Evolutionary conservation across 2,329 filamentous ascomycete genomes (phyloP).

Genomic region (Colletotrichum sp.): DNA sequence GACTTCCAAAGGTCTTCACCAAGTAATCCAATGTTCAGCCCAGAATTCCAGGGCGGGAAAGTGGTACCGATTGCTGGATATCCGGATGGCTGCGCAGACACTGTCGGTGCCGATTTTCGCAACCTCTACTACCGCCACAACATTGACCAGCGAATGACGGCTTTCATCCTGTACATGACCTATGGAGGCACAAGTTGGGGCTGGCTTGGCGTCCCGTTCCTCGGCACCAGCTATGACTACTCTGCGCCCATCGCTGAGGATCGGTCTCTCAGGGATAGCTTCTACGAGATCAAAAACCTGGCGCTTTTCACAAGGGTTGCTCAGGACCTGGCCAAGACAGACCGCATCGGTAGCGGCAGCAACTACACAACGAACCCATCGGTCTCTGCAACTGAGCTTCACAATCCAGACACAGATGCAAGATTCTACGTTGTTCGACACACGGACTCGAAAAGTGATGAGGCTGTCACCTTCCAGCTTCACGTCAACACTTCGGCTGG

Average conservation of each 20-base stretch:
- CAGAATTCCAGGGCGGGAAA: neutral
- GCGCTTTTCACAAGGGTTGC: neutral
- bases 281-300: neutral
- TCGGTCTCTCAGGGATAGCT: neutral
- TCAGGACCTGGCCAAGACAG: neutral
- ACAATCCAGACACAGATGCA: neutral
- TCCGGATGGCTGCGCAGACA: neutral
- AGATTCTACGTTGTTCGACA: neutral
- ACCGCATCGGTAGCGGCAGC: neutral
- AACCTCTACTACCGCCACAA: neutral
- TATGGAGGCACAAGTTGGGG: neutral
- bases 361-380: neutral
- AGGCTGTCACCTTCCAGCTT: neutral
- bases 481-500: neutral
- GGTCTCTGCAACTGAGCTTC: neutral
- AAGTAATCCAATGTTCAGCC: neutral
- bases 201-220: neutral
- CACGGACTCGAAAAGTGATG: neutral
- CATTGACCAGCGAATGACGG: neutral
- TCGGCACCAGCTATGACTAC: neutral
- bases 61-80: neutral
- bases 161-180: neutral
- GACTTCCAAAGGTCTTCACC: constrained; percentile 25
- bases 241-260: neutral
- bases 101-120: neutral